Conservation (phyloP, 768 basidiomycete species). For the Boletus rex-veris region DNA sequence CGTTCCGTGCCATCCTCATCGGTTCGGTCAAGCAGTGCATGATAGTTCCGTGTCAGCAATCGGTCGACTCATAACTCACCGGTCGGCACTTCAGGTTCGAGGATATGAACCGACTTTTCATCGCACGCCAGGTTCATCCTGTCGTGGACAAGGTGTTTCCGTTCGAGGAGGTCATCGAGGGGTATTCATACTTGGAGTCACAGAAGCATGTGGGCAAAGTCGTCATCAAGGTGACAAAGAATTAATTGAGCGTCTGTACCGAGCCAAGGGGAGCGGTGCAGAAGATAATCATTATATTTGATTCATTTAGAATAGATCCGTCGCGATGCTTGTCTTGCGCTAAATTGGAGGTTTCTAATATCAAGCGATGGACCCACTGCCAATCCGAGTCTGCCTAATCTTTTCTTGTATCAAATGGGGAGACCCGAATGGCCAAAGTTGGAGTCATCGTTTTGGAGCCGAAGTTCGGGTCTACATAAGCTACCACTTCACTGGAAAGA, state of each 20-base stretch:
- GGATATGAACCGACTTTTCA: constrained; percentile 49
- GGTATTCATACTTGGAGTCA: constrained; percentile 50
- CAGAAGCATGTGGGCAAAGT: constrained; percentile 63
- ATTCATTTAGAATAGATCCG: not conserved
- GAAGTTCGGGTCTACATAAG: not conserved
- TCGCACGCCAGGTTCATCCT: constrained; percentile 44
- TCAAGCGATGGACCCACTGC: too few relatives aligned
- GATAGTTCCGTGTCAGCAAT: not conserved
- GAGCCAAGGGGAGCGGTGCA: not conserved
- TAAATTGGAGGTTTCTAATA: too few relatives aligned
- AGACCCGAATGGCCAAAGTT: too few relatives aligned
- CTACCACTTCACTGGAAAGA: not conserved
- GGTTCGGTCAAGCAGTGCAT: constrained; percentile 58
- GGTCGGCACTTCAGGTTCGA: constrained; percentile 39
- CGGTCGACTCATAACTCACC: not conserved
- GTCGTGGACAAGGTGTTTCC: constrained; percentile 56
- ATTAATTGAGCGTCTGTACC: constrained; percentile 2
- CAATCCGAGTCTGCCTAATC: too few relatives aligned
- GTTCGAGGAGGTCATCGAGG: constrained; percentile 51
- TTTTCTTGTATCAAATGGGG: too few relatives aligned
- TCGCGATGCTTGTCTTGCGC: not conserved
- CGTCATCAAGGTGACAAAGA: constrained; percentile 41
- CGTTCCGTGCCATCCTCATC: constrained; percentile 50
- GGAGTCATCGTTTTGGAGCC: too few relatives aligned
- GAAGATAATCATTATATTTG: not conserved